Base-by-base conservation (phyloP, 2,329 filamentous ascomycete species). In the Curvularia spicifera region DNA sequence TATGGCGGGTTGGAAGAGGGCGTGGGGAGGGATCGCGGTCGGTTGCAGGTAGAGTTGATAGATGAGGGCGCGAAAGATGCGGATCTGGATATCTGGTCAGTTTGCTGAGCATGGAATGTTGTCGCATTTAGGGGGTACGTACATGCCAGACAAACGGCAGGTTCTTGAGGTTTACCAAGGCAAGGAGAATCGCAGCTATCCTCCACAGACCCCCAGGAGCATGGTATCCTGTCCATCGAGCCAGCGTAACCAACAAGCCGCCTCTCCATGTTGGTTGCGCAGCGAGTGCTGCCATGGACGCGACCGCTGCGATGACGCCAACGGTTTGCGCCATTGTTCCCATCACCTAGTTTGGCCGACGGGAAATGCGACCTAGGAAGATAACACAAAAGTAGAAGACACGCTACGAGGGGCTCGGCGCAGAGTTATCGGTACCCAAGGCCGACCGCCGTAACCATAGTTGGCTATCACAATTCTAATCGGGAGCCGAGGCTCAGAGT, bases 141-240 rank as follows among this genome's bases (percentile, higher is more conserved):
- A 91, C 88, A 66, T 91, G 91, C 91, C 91, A 94, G 9, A 86
- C 84, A 42, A 91, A 83, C 0, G 91, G 91, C 59, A 93, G 71
- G 59, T 84, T 90, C 82, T 94, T 94, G 78, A 89, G 81, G 75
- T 93, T 94, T 43, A 85, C 65, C 33, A 76, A 47, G 7, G 71
- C 74, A 15, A 77, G 64, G 0, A 77, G 20, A 15, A 78, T 62
- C 9, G 73, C 73, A 1, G 72, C 49, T 24, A 76, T 67, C 35
- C 73, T 67, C 76, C 76, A 78, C 4, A 68, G 42, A 3, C 74
- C 73, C 7, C 74, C 75, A 1, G 74, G 74, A 15, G 69, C 61
- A 46, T 65, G 61, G 42, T 71, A 68, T 7, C 73, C 75, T n/a
- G 70, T 67, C 60, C 68, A 67, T 55, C 55, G 64, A n/a, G 58